Conservation (phyloP, 148 eudicot genomes). For the Chenopodium formosanum region DNA sequence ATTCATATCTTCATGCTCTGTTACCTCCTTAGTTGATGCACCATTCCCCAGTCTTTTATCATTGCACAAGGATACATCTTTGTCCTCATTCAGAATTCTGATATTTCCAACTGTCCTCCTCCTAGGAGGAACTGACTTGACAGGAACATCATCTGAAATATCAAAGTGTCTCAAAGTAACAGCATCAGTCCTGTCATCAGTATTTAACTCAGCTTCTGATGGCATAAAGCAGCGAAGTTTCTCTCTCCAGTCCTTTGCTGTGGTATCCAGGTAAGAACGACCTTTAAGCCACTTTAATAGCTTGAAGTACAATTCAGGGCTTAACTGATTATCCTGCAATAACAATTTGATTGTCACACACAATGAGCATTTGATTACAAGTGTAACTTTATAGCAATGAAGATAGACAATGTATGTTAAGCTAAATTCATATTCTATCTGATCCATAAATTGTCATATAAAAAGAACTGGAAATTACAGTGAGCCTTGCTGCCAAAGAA, state of each 20-base stretch:
- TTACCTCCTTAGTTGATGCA: slow-evolving; percentile 23
- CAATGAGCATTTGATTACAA: slow-evolving; percentile 17
- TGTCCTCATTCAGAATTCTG: slow-evolving; percentile 49
- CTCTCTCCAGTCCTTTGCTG: slow-evolving; percentile 46
- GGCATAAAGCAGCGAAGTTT: slow-evolving; percentile 40
- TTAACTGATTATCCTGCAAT: slow-evolving; percentile 58
- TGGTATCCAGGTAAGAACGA: slow-evolving; percentile 51
- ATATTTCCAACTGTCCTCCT: slow-evolving; percentile 65
- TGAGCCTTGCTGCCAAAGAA: slow-evolving; percentile 52
- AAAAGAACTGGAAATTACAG: slow-evolving; percentile 45
- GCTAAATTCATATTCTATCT: background rate
- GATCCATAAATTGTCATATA: slow-evolving; percentile 17
- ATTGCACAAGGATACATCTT: slow-evolving; percentile 32
- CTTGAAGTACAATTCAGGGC: slow-evolving; percentile 54
- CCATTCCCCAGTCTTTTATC: slow-evolving; percentile 37
- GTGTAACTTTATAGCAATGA: background rate
- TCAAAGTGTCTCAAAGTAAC: slow-evolving; percentile 39
- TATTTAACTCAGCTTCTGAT: slow-evolving; percentile 43
- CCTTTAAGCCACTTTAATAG: slow-evolving; percentile 62
- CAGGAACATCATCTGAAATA: slow-evolving; percentile 57
- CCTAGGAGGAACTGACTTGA: slow-evolving; percentile 73
- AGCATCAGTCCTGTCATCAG: slow-evolving; percentile 43
- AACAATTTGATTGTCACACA: slow-evolving; percentile 8
- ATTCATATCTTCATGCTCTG: slow-evolving; percentile 26
- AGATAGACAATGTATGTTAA: background rate